Evolutionary conservation across 495 filamentous ascomycete genomes (phyloP).

Genomic region (Daldinia grandis): DNA sequence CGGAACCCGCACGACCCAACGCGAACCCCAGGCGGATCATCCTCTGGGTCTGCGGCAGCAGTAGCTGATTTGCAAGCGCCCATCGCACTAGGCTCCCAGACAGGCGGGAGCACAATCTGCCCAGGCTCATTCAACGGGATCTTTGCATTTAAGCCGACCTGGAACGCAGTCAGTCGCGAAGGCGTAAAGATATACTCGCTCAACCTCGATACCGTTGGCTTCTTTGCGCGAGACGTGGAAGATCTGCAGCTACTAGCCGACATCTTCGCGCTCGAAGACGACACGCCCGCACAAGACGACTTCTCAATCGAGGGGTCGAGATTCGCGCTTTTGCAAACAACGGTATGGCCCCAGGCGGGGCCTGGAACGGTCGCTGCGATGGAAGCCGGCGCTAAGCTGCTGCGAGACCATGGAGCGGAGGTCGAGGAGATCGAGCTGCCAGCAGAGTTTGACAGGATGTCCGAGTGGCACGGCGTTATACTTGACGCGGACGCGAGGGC

Average conservation of each 20-base stretch:
- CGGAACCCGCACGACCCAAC: conserved; percentile 57
- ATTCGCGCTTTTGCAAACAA: conserved; percentile 59
- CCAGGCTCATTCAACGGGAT: conserved; percentile 65
- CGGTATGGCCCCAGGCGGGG: conserved; percentile 58
- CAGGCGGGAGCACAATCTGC: conserved; percentile 59
- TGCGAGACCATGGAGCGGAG: conserved; percentile 52
- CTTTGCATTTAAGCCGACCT: conserved; percentile 66
- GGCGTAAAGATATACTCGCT: conserved; percentile 58
- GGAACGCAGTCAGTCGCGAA: conserved; percentile 63
- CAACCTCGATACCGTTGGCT: conserved; percentile 62
- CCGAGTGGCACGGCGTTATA: conserved; percentile 53
- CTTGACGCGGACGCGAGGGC: conserved; percentile 53
- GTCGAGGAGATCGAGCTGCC: conserved; percentile 59
- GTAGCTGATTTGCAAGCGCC: conserved; percentile 61
- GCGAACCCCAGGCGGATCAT: conserved; percentile 63
- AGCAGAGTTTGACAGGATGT: conserved; percentile 53
- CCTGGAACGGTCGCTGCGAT: conserved; percentile 56
- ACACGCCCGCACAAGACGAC: conserved; percentile 41
- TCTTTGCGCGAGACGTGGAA: conserved; percentile 57
- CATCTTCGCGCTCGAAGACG: conserved; percentile 59
- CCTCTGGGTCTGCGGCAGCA: conserved; percentile 61
- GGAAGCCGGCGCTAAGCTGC: conserved; percentile 49
- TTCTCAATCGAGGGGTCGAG: conserved; percentile 53
- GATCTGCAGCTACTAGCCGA: conserved; percentile 60
- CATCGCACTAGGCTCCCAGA: conserved; percentile 60